Evolutionary conservation across 148 eudicot genomes (phyloP), one percentile per base, ranked within the genome.

Genomic region (Dianthus caryophyllus): DNA sequence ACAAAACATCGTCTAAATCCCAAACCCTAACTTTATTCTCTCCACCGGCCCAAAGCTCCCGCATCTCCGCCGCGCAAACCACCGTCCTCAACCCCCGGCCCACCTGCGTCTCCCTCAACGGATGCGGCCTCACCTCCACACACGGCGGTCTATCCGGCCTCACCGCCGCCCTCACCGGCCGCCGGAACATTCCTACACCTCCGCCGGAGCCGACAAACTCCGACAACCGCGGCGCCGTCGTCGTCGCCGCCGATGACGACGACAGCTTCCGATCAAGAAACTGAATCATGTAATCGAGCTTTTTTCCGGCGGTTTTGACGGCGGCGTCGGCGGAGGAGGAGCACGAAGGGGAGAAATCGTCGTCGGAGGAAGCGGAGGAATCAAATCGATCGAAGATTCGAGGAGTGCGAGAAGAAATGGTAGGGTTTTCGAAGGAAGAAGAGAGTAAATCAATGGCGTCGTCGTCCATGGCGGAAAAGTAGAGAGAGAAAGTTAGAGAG

Each of bases 201-300:
- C 90, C 89, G 0, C 88, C 88, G 1, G 69, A 25, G 2, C 73
- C 95, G 1, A 83, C 56, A 21, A 88, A 83, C 70, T 95, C 99
- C 73, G 96, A 85, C 29, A 90, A 73, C 11, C 80, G 70, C 71
- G 20, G 60, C 10, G 43, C 65, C 15, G 31, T 24, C 2, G 66
- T 43, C 2, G 30, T 24, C 5, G 49, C 52, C 33, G 52, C 22
- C 18, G 66, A 13, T 5, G 64, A 36, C 11, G 64, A 12, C 4
- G 85, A 76, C 1, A 94, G 83, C 64, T 90, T 90, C 16, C 88
- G 81, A 73, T 94, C 93, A 7, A 95, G 73, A 63, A 80, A 85
- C 67, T 85, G 85, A 18, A 90, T 85, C 97, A 88, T 95, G 73
- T 87, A 80, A 78, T 94, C 97, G 25, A 94, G 81, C 63, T 95